A percentile compares a stretch with the other conserved stretches of the same genome.
These are phyloP conservation scores for Aspergillus quadrilineatus DNA, from an alignment of 2,329 filamentous ascomycete species.

Conservation along the genomic window DNA sequence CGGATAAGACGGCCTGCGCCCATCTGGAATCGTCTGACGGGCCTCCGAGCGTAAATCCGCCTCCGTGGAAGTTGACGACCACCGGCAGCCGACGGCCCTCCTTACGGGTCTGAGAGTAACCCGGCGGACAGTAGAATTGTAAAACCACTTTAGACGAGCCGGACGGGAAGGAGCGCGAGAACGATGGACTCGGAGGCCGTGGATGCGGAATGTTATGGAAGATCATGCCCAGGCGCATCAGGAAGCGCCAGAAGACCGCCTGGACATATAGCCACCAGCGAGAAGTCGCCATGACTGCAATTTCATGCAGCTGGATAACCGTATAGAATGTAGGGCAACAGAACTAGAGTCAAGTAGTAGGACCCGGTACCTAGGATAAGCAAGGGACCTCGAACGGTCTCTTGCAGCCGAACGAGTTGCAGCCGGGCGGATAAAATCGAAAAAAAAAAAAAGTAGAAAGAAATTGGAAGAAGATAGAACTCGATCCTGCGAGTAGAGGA, in stretches of 20 bases:
- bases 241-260: conserved; percentile 64
- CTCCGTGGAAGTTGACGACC: conserved; percentile 64
- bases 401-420: too few species aligned
- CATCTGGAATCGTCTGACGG: conserved; percentile 62
- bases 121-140: conserved; percentile 60
- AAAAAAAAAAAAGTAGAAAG: too few species aligned
- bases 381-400: too few species aligned
- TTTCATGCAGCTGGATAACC: neutral
- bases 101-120: conserved; percentile 34
- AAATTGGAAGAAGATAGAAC: neutral
- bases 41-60: conserved; percentile 61
- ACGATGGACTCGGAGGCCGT: conserved; percentile 60
- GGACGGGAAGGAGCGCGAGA: conserved; percentile 57
- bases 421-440: too few species aligned
- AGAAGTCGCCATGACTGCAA: conserved; percentile 32
- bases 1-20: conserved; percentile 55
- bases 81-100: conserved; percentile 53
- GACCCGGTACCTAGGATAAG: too few species aligned
- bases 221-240: conserved; percentile 69
- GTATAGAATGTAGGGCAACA: neutral
- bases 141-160: conserved; percentile 52
- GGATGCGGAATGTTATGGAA: conserved; percentile 64
- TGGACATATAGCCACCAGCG: conserved; percentile 63
- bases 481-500: neutral
- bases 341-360: too few species aligned